Conservation (phyloP, 768 basidiomycete species). For the Lactarius tabidus region DNA sequence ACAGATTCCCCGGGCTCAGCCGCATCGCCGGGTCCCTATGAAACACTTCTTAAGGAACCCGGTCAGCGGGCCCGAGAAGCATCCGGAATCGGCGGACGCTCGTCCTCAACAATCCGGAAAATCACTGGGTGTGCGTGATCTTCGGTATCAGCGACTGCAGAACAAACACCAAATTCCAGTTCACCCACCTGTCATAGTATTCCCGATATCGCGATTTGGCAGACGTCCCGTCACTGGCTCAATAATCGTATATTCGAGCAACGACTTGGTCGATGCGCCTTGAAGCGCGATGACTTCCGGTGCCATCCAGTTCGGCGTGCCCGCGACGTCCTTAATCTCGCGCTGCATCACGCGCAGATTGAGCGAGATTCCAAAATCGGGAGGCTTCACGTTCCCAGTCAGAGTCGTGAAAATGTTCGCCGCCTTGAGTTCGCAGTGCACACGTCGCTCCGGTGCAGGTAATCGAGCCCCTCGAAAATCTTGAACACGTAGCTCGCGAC, state of each 20-base stretch:
- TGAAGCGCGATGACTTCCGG: conserved; percentile 95
- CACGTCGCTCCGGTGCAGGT: conserved; percentile 88
- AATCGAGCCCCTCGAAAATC: no score
- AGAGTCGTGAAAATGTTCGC: conserved; percentile 99
- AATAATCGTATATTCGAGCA: conserved; percentile 88
- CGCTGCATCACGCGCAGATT: conserved; percentile 88
- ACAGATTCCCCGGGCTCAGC: conserved; percentile 81
- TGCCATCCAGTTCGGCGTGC: conserved; percentile 99
- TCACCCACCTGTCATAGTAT: conserved; percentile 78
- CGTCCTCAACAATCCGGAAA: conserved; percentile 96
- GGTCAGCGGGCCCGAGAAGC: conserved; percentile 66
- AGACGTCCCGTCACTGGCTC: conserved; percentile 91
- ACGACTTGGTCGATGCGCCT: conserved; percentile 92
- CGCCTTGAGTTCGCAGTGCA: conserved; percentile 97
- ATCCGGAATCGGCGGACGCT: conserved; percentile 83
- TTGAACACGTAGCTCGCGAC: conserved; percentile 93
- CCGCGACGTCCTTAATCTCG: conserved; percentile 81
- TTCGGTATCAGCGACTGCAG: not conserved
- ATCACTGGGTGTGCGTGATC: conserved; percentile 64
- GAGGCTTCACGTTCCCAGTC: conserved; percentile 94
- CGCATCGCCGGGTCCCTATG: conserved; percentile 78
- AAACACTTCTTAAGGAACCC: conserved; percentile 92
- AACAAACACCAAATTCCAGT: not conserved
- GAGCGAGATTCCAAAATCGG: conserved; percentile 96
- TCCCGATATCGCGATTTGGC: conserved; percentile 85